Evolutionary conservation across 2,329 filamentous ascomycete species (phyloP), one percentile per base, ranked within the genome.

Genomic region (Pseudocercospora fuligena): DNA sequence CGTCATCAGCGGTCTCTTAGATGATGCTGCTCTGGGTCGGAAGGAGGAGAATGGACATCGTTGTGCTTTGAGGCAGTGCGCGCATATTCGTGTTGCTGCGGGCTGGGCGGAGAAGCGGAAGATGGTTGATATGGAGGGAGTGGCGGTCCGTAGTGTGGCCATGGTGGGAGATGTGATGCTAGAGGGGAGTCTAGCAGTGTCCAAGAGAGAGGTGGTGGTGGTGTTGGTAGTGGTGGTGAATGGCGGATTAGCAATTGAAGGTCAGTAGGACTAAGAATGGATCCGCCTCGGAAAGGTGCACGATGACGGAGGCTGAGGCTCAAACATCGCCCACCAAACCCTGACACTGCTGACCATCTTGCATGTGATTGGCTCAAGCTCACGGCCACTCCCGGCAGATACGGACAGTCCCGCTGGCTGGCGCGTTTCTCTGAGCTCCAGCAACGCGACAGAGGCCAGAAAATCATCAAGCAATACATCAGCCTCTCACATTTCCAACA

Each of bases 1-100:
- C 12, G 89, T 90, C 76, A 89, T 88, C 76, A 91, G 84, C 68
- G 86, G 85, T 60, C 87, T 82, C 73, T 86, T 87, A 9, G 84
- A 85, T n/a, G 84, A 85, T 29, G 81, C 79, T 25, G 80, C 76
- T 14, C 76, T 76, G 5, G 77, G 74, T 47, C 67, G 74, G 66
- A 76, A 79, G 25, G 80, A 80, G 51, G 82, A 81, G 72, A 84
- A 83, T 27, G 78, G 77, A 68, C 82, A 82, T 73, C 75, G 69
- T 63, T 76, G 75, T 27, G 73, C 73, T 64, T 73, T 73, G 51
- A 81, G 73, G 72, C 82, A 84, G 75, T 80, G 80, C 63, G 79
- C 75, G 72, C 82, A 84, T 74, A 73, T 67, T 59, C 72, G 64
- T 11, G 73, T 67, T 12, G 73, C 54, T 14, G 73, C 61, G 23